Conservation (phyloP, 78 protist species). For the Isochrysis galbana region DNA sequence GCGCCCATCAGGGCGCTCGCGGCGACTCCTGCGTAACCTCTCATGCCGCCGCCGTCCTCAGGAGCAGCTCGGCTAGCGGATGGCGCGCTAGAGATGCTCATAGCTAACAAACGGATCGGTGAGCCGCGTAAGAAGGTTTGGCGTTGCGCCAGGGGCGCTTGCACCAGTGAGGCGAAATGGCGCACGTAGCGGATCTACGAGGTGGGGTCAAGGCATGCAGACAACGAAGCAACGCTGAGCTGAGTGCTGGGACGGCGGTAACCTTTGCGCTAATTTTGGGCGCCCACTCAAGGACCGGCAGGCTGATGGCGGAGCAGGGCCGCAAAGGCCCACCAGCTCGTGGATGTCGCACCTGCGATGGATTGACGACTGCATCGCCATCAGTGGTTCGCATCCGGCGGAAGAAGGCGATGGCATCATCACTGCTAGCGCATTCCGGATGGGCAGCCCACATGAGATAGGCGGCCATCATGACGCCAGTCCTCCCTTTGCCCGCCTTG, state of each 20-base stretch:
- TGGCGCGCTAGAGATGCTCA: background rate
- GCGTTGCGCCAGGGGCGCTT: background rate
- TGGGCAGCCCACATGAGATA: background rate
- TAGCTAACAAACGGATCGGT: background rate
- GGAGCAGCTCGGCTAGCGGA: no score
- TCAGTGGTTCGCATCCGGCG: background rate
- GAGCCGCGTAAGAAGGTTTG: background rate
- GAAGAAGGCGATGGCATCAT: background rate
- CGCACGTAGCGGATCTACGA: background rate
- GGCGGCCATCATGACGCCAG: slow-evolving; percentile 52
- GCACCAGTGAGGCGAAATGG: background rate
- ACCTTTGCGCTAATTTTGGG: no score
- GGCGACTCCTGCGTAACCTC: background rate
- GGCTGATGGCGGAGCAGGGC: no score
- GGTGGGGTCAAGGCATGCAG: no score
- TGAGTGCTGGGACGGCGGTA: no score
- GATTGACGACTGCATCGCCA: background rate
- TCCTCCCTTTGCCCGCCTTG: slow-evolving; percentile 82
- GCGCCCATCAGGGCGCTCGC: background rate
- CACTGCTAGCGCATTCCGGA: background rate
- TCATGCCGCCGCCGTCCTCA: background rate
- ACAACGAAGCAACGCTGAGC: no score
- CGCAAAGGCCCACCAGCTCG: no score
- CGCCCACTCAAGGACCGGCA: no score
- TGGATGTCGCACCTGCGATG: background rate